A percentile compares a stretch with the other conserved stretches of the same genome.
Evolutionary conservation across 163 green algal genomes (phyloP).

Genomic region (Scenedesmus sp.): DNA sequence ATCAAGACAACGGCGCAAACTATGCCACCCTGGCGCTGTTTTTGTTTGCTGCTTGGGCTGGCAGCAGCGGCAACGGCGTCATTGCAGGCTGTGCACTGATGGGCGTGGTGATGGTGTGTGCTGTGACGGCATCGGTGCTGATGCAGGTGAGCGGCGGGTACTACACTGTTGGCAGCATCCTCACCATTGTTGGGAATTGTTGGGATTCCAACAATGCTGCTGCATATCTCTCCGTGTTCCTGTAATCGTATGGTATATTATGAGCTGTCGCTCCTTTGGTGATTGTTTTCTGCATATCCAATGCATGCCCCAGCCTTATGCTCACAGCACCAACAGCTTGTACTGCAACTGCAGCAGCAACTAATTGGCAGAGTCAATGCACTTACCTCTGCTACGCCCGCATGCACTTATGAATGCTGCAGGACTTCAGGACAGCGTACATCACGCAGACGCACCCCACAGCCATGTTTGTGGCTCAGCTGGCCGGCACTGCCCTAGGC

Average conservation of each 20-base stretch:
- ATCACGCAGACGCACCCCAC: conserved; percentile 12
- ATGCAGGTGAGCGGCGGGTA: not conserved
- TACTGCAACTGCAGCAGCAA: no score
- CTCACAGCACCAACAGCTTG: no score
- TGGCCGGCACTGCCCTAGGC: not conserved
- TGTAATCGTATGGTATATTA: no score
- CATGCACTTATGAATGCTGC: not conserved
- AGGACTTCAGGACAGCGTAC: conserved; percentile 20
- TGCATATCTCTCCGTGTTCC: no score
- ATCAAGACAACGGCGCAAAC: conserved; percentile 4
- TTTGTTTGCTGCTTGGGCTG: conserved; percentile 24
- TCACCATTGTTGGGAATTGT: no score
- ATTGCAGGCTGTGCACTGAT: conserved; percentile 1
- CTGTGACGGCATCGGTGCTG: not conserved
- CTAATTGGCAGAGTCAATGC: no score
- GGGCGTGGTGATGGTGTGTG: conserved; percentile 19
- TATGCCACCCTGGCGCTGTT: conserved; percentile 13
- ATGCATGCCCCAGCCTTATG: no score
- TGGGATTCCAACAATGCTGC: no score
- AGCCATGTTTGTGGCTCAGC: conserved; percentile 30
- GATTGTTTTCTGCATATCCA: no score
- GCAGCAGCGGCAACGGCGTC: not conserved
- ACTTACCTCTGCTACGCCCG: no score
- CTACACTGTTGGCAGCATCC: no score
- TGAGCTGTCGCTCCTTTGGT: no score